Conservation (phyloP, 2,329 filamentous ascomycete species). For the Xylaria sp. region DNA sequence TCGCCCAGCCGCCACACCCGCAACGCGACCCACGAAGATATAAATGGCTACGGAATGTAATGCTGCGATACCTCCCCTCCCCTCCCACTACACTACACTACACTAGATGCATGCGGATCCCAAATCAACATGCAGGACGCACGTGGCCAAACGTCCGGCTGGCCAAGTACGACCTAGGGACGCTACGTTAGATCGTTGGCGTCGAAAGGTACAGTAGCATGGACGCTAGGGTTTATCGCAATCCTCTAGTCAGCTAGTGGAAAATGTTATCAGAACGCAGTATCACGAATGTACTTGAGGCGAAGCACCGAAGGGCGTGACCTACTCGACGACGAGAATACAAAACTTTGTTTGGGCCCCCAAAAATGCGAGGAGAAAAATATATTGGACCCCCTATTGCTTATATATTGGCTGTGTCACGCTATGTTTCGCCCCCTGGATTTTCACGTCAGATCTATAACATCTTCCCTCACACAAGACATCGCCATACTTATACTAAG, state of each 20-base stretch:
- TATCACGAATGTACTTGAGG: background rate
- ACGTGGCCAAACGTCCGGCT: background rate
- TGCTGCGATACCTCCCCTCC: background rate
- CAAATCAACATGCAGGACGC: background rate
- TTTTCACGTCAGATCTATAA: slow-evolving; percentile 11
- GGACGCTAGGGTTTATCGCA: background rate
- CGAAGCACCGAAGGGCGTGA: background rate
- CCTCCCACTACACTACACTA: too few relatives aligned
- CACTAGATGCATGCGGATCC: background rate
- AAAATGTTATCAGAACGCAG: background rate
- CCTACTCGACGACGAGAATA: background rate
- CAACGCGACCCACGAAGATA: slow-evolving; percentile 14
- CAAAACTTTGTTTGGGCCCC: background rate
- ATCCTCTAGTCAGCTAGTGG: background rate
- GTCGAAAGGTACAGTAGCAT: slow-evolving; percentile 1
- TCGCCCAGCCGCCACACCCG: background rate
- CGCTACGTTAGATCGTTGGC: background rate
- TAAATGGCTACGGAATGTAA: slow-evolving; percentile 17
- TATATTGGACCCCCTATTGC: slow-evolving; percentile 14
- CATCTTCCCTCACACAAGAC: background rate
- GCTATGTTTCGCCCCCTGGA: slow-evolving; percentile 1
- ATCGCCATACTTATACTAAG: background rate
- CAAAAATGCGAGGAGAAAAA: background rate
- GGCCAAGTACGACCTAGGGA: background rate
- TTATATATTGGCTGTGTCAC: slow-evolving; percentile 14